These are phyloP conservation scores for Ensete ventricosum DNA, from an alignment of 176 grass and related monocot genomes.

Conservation along the genomic window DNA sequence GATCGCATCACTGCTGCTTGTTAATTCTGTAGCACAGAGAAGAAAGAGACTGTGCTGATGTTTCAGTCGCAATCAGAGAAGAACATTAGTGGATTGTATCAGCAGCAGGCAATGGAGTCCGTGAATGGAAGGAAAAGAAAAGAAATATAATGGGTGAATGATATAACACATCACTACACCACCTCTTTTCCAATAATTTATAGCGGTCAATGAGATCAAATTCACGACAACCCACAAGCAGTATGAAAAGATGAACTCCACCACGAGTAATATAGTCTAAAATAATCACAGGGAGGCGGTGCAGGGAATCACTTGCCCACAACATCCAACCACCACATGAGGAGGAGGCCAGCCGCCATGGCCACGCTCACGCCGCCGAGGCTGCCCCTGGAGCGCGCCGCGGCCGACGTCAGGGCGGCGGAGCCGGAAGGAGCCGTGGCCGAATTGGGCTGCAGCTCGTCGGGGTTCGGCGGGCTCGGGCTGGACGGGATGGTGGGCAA, in stretches of 20 bases:
- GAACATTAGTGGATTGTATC: not conserved
- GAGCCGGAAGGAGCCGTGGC: slow-evolving; percentile 44
- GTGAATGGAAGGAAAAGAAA: no score
- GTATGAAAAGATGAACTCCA: not conserved
- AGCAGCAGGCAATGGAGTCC: no score
- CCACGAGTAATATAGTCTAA: not conserved
- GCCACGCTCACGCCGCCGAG: not conserved
- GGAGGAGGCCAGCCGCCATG: not conserved
- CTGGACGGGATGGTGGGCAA: slow-evolving; percentile 66
- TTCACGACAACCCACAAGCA: not conserved
- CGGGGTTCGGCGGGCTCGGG: slow-evolving; percentile 91
- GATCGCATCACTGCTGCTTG: not conserved
- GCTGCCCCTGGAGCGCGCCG: slow-evolving; percentile 12
- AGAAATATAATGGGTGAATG: no score
- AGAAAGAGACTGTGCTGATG: no score
- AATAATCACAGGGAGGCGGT: not conserved
- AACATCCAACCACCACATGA: slow-evolving; percentile 13
- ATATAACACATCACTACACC: no score
- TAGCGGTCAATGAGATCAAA: no score
- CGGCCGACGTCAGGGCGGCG: slow-evolving; percentile 19
- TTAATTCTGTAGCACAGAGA: not conserved
- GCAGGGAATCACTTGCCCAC: slow-evolving; percentile 1
- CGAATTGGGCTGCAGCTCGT: slow-evolving; percentile 53
- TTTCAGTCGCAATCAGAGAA: not conserved
- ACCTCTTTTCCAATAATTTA: no score